Evolutionary conservation across 2,329 filamentous ascomycete species (phyloP).

Genomic region (Elsinoe batatas): DNA sequence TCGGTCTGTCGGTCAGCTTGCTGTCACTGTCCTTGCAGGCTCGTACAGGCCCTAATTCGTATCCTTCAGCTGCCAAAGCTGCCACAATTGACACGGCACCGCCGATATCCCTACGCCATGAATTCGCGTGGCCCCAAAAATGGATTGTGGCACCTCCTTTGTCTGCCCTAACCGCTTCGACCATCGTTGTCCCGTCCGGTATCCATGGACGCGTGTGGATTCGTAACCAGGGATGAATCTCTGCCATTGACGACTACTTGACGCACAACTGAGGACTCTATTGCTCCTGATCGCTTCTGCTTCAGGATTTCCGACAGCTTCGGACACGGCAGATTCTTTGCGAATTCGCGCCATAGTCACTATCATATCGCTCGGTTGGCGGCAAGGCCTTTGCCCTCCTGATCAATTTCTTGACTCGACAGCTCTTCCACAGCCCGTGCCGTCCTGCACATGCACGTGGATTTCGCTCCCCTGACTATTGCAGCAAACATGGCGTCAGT

Average conservation of each 20-base stretch:
- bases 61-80: background rate
- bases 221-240: background rate
- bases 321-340: background rate
- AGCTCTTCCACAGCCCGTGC: background rate
- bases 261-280: background rate
- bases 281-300: conserved; percentile 3
- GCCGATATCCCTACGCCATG: background rate
- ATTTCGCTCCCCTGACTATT: background rate
- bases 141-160: background rate
- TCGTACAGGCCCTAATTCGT: background rate
- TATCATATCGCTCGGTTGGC: background rate
- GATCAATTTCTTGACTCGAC: conserved; percentile 10
- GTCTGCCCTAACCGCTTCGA: background rate
- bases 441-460: conserved; percentile 8
- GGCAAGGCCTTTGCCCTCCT: conserved; percentile 6
- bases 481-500: conserved; percentile 6
- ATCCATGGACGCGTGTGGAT: background rate
- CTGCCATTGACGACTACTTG: conserved; percentile 9
- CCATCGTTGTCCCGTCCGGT: background rate
- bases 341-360: background rate
- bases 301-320: background rate
- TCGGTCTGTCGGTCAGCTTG: background rate
- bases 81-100: background rate
- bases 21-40: background rate
- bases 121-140: background rate